Conservation (phyloP, 345 rosid genomes). For the Xanthoceras sorbifolium region DNA sequence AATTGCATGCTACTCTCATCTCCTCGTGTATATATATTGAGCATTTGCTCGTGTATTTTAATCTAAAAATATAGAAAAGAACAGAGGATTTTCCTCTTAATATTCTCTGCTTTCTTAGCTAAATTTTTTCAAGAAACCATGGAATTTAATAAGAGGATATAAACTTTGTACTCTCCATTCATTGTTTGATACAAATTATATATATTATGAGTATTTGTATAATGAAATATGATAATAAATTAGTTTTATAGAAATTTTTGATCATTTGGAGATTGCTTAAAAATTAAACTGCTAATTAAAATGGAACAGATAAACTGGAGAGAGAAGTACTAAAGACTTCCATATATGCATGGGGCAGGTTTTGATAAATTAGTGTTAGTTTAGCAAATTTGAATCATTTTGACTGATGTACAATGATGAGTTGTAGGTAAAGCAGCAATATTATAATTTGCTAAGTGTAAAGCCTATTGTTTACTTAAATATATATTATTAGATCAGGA, state of each 20-base stretch:
- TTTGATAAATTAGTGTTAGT: not conserved
- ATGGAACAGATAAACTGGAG: not conserved
- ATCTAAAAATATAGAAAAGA: too few species aligned
- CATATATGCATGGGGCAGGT: conserved; percentile 2
- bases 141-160: too few species aligned
- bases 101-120: too few species aligned
- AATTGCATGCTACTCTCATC: too few species aligned
- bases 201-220: too few species aligned
- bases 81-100: too few species aligned
- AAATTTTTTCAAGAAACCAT: too few species aligned
- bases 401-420: conserved; percentile 7
- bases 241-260: not conserved
- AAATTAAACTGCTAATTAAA: not conserved
- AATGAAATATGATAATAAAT: not conserved
- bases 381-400: not conserved
- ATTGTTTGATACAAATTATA: too few species aligned
- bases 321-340: not conserved
- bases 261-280: not conserved
- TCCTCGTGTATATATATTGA: too few species aligned
- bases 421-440: conserved; percentile 15
- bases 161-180: too few species aligned
- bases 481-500: not conserved
- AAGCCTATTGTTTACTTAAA: not conserved
- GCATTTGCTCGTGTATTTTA: too few species aligned
- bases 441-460: conserved; percentile 10